Evolutionary conservation across 257 asterid genomes (phyloP), one percentile per base, ranked within the genome.

Genomic region (Gentiana macrophylla): DNA sequence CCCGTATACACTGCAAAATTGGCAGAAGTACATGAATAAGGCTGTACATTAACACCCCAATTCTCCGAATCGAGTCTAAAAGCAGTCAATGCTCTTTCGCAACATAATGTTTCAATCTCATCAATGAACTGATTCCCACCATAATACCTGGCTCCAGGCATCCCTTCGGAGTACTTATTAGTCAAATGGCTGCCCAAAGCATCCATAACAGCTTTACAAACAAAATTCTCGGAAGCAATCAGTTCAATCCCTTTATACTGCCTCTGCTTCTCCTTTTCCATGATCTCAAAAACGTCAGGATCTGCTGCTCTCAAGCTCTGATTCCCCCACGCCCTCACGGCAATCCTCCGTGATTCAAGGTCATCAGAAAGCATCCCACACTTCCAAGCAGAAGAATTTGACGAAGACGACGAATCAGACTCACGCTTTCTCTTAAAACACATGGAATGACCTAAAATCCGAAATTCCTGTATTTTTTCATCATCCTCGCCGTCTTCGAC

Each of bases 31-130:
- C 97, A 83, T 0, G 94, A 82, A 66, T 88, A 88, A 24, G 97
- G 91, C 52, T 88, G 97, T 51, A 88, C 97, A 74, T 88, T 88
- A 46, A 88, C 97, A 43, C 95, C 97, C 97, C 97, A 88, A 56
- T 57, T 76, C 48, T 71, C 93, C 0, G 84, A 62, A 65, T 84
- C 90, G 51, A 88, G 83, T 47, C 78, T 83, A 51, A 88, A 92
- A 53, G 97, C 97, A 63, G 80, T 65, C 78, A 84, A 69, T 4
- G 95, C 97, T 7, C 97, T 83, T 49, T 74, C 70, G 15, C 91
- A 73, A 51, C 93, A 82, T 35, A 88, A 71, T 0, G 70, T 80
- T 72, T 88, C 97, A 67, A 88, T 84, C 82, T 82, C 95, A 67
- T 88, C 95, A 47, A 88, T 88, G 63, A 67, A 73, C 78, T 84